Percentiles rank a stretch among this genome's conserved stretches.
phyloP scores from a whole-genome alignment of 2,329 filamentous ascomycete genomes.

The Scedosporium dehoogii region DNA sequence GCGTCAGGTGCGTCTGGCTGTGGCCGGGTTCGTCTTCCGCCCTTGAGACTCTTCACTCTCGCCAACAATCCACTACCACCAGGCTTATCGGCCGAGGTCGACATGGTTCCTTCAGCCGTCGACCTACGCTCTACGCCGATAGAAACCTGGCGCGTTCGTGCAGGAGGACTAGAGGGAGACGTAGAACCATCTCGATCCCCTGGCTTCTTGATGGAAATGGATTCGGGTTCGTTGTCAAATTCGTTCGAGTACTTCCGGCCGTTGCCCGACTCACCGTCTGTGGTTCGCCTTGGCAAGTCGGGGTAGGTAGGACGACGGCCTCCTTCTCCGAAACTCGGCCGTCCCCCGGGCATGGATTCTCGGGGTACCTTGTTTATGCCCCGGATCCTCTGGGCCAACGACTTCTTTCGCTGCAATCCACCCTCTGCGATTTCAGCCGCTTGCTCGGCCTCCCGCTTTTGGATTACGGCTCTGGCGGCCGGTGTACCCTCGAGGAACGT shows the following conservation, averaged over 20 bases:
- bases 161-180: constrained; percentile 50
- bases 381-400: constrained; percentile 81
- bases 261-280: constrained; percentile 6
- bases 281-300: constrained; percentile 15
- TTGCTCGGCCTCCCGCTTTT: constrained; percentile 62
- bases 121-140: constrained; percentile 50
- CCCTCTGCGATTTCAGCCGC: constrained; percentile 45
- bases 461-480: constrained; percentile 69
- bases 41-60: constrained; percentile 75
- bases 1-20: constrained; percentile 13
- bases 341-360: constrained; percentile 38
- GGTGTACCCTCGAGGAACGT: constrained; percentile 94
- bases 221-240: constrained; percentile 50
- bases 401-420: constrained; percentile 83
- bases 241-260: constrained; percentile 30
- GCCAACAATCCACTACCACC: constrained; percentile 56
- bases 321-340: constrained; percentile 28
- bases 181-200: constrained; percentile 22
- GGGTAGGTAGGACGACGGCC: constrained; percentile 31
- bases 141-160: constrained; percentile 27
- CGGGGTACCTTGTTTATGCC: constrained; percentile 67
- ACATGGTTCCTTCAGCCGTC: constrained; percentile 44
- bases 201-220: constrained; percentile 33
- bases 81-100: constrained; percentile 23
- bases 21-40: constrained; percentile 35